phyloP scores from a whole-genome alignment of 192 early-diverging fungal species.

The Gonapodya sp. region DNA sequence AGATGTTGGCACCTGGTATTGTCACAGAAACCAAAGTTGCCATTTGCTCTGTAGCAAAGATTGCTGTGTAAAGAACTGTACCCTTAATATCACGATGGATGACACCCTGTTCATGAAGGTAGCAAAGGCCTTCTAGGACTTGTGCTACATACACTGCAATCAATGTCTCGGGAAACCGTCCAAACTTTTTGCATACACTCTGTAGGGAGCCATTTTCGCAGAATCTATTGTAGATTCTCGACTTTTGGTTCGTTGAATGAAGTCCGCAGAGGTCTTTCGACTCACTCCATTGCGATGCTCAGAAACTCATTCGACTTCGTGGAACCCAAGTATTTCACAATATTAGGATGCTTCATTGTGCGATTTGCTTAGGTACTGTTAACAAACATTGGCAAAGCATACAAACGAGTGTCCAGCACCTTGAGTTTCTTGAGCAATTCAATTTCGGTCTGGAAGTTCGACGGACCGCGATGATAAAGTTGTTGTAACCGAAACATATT shows the following conservation, averaged over 20 bases:
- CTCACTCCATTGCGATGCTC: constrained; percentile 38
- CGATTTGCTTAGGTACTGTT: background rate
- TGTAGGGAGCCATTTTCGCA: constrained; percentile 68
- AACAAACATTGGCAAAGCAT: background rate
- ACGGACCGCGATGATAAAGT: background rate
- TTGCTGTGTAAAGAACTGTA: too few species aligned
- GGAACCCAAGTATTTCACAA: constrained; percentile 38
- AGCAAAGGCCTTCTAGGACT: constrained; percentile 39
- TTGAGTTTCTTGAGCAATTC: constrained; percentile 37
- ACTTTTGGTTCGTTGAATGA: too few species aligned
- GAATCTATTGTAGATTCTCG: constrained; percentile 25
- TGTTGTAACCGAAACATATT: background rate
- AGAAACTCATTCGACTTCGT: constrained; percentile 24
- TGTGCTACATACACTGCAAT: constrained; percentile 61
- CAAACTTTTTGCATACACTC: constrained; percentile 60
- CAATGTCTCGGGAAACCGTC: constrained; percentile 49
- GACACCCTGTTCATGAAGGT: constrained; percentile 43
- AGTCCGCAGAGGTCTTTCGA: too few species aligned
- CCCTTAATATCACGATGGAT: constrained; percentile 51
- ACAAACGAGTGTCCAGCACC: constrained; percentile 16
- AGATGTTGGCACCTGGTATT: constrained; percentile 34
- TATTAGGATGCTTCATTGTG: constrained; percentile 31
- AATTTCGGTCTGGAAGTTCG: constrained; percentile 28
- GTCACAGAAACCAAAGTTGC: too few species aligned
- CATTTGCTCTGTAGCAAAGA: too few species aligned